Conservation (phyloP, 1,139 yeast species). For the Suhomyces yuchorum region DNA sequence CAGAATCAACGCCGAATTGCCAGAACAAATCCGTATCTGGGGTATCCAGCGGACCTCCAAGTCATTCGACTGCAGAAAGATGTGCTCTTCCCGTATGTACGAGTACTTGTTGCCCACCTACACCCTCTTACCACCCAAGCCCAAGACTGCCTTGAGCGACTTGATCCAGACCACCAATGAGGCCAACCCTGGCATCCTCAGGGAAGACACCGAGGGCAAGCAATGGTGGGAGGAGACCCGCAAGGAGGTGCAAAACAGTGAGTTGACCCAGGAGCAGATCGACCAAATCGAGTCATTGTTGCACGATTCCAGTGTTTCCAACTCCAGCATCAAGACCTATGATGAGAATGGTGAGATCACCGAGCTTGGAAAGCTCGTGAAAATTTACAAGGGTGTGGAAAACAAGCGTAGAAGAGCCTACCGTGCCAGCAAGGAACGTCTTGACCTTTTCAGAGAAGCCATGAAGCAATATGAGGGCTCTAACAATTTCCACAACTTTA, state of each 20-base stretch:
- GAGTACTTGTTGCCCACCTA: conserved; percentile 93
- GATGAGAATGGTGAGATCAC: conserved; percentile 41
- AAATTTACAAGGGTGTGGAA: conserved; percentile 64
- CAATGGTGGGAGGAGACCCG: conserved; percentile 69
- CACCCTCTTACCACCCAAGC: conserved; percentile 88
- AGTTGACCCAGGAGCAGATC: conserved; percentile 50
- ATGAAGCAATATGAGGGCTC: conserved; percentile 79
- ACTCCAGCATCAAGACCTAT: conserved; percentile 25
- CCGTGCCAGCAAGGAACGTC: conserved; percentile 62
- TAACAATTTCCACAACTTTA: conserved; percentile 94
- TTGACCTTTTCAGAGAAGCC: conserved; percentile 64
- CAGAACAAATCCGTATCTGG: conserved; percentile 90
- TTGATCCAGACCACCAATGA: conserved; percentile 56
- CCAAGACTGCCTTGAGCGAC: conserved; percentile 62
- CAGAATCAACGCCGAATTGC: conserved; percentile 73
- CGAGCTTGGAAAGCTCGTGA: conserved; percentile 49
- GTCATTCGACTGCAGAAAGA: conserved; percentile 90
- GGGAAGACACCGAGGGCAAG: conserved; percentile 67
- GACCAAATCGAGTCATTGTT: conserved; percentile 17
- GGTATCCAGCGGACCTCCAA: conserved; percentile 88
- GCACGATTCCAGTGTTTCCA: conserved; percentile 17
- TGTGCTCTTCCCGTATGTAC: conserved; percentile 92
- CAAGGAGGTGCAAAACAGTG: conserved; percentile 46
- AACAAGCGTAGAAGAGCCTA: conserved; percentile 68
- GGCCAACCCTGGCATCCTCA: conserved; percentile 59